phyloP scores from a whole-genome alignment of 2,329 filamentous ascomycete genomes.

The Sphaerulina populicola region DNA sequence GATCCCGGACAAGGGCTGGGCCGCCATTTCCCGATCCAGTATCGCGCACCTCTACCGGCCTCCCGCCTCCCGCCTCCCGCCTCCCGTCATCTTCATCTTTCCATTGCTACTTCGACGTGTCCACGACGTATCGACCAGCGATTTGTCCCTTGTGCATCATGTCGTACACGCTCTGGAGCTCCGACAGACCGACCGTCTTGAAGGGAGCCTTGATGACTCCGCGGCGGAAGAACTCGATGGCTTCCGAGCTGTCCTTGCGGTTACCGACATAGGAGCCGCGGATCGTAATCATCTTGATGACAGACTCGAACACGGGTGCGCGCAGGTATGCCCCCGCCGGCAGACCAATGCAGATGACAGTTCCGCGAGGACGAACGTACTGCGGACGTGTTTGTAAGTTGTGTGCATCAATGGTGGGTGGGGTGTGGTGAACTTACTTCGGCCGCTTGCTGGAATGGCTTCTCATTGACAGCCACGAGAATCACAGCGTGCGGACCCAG shows the following conservation, averaged over 20 bases:
- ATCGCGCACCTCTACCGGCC: too few species aligned
- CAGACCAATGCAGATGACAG: slow-evolving; percentile 81
- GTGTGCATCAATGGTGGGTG: neutral
- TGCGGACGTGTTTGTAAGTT: slow-evolving; percentile 24
- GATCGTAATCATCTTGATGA: slow-evolving; percentile 63
- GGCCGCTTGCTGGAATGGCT: slow-evolving; percentile 90
- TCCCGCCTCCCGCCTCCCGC: too few species aligned
- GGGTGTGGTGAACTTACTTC: slow-evolving; percentile 33
- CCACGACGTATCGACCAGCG: slow-evolving; percentile 70
- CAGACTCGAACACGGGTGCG: slow-evolving; percentile 82
- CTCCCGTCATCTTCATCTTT: too few species aligned
- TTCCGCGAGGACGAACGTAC: slow-evolving; percentile 76
- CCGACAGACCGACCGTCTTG: slow-evolving; percentile 73
- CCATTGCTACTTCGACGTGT: slow-evolving; percentile 53
- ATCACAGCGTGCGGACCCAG: slow-evolving; percentile 81
- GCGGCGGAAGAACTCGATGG: slow-evolving; percentile 77
- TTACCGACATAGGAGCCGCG: slow-evolving; percentile 92
- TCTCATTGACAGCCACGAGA: slow-evolving; percentile 76
- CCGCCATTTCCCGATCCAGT: too few species aligned
- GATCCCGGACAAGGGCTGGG: too few species aligned
- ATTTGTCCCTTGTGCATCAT: slow-evolving; percentile 60
- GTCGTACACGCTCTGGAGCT: slow-evolving; percentile 73
- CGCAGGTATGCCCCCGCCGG: slow-evolving; percentile 70
- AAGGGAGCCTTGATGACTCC: slow-evolving; percentile 80
- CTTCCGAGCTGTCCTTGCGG: slow-evolving; percentile 77